These are phyloP conservation scores for Keithomyces neogunnii DNA, from an alignment of 2,329 filamentous ascomycete species.

Conservation along the genomic window DNA sequence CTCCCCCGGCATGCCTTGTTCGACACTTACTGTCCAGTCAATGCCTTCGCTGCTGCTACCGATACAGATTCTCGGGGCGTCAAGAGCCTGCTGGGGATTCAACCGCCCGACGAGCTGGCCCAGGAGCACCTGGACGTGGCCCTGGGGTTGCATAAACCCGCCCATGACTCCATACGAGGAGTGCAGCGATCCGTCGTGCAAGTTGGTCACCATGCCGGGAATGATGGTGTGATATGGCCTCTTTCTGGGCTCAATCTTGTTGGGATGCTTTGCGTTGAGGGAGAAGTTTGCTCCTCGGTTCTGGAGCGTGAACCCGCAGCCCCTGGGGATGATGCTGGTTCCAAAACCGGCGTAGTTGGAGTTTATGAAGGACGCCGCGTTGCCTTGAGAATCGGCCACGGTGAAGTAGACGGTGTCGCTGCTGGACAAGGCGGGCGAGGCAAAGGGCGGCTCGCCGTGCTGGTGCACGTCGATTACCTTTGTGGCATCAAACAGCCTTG, in stretches of 20 bases:
- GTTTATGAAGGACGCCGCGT: conserved; percentile 95
- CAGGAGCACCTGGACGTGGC: conserved; percentile 85
- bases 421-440: conserved; percentile 67
- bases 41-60: conserved; percentile 52
- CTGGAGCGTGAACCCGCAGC: conserved; percentile 88
- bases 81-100: conserved; percentile 79
- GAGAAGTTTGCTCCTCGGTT: conserved; percentile 87
- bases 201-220: conserved; percentile 78
- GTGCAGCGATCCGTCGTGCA: conserved; percentile 64
- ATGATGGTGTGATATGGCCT: conserved; percentile 98
- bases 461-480: conserved; percentile 51
- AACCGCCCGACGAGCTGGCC: conserved; percentile 79
- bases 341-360: conserved; percentile 89
- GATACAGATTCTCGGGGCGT: conserved; percentile 86
- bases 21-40: conserved; percentile 63
- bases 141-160: conserved; percentile 97
- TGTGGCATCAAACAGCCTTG: conserved; percentile 46
- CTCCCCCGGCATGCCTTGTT: conserved; percentile 68
- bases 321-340: conserved; percentile 72
- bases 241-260: conserved; percentile 71
- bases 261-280: conserved; percentile 64
- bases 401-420: conserved; percentile 95
- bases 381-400: conserved; percentile 71
- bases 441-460: conserved; percentile 51
- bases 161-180: conserved; percentile 95